Percentiles rank a stretch among this genome's conserved stretches.
Evolutionary conservation across 106 monocot genomes (phyloP).

Genomic region (Allium sativum): DNA sequence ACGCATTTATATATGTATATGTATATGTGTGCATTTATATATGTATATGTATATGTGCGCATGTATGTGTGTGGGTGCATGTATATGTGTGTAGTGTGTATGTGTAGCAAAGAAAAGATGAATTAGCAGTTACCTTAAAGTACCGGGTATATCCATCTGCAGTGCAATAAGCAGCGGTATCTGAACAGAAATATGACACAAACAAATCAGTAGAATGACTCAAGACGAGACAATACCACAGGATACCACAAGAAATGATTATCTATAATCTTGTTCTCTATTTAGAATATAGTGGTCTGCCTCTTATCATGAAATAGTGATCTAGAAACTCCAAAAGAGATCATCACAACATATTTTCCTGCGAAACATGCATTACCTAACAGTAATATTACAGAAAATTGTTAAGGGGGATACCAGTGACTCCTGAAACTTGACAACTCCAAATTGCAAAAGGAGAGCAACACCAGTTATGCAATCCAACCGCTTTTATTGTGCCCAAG

Average conservation of each 20-base stretch:
- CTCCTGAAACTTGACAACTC: constrained; percentile 48
- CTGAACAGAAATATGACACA: constrained; percentile 21
- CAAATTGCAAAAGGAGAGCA: constrained; percentile 52
- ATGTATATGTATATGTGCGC: too few relatives aligned
- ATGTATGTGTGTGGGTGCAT: too few relatives aligned
- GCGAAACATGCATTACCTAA: neutral
- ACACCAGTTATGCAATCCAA: constrained; percentile 15
- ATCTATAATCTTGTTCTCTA: neutral
- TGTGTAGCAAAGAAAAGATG: too few relatives aligned
- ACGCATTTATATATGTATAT: too few relatives aligned
- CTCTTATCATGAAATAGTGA: neutral
- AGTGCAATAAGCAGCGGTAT: constrained; percentile 70
- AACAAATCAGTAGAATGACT: neutral
- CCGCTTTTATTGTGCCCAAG: constrained; percentile 20
- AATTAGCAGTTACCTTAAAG: constrained; percentile 44
- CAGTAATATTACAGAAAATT: neutral
- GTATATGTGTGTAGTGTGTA: too few relatives aligned
- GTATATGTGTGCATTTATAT: too few relatives aligned
- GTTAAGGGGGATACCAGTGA: constrained; percentile 26
- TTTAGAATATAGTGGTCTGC: neutral
- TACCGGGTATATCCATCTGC: constrained; percentile 55
- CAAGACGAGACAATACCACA: neutral
- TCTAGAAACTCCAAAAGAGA: neutral
- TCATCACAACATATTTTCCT: neutral
- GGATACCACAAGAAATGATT: neutral